Evolutionary conservation across 192 early-diverging fungal species (phyloP), one percentile per base, ranked within the genome.

Genomic region (Chytriomyces confervae): DNA sequence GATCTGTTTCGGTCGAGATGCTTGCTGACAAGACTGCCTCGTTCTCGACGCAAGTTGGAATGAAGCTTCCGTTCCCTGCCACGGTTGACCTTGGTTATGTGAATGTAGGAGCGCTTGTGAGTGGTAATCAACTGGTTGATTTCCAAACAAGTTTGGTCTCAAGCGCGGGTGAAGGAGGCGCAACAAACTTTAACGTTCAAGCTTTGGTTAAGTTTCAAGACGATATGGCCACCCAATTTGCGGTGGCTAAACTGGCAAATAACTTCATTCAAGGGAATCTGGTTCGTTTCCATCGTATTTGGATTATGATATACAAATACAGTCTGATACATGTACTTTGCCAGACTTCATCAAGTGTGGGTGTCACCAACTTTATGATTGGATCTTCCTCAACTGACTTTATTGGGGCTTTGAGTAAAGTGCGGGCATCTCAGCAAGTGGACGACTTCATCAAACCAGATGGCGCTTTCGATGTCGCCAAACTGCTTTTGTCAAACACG

Each of bases 41-140:
- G n/a, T 57, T 70, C 43, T n/a, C 51, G 43, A 75, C 74, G 9
- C 62, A 50, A 16, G 64, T 75, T 13, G 51, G 43, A 16, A 9
- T 82, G n/a, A 66, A 48, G 61, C 46, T 69, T 45, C 72, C 81
- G 18, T 75, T 82, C 60, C 64, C 63, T 0, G 18, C 78, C 60
- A 36, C 63, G 8, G 48, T 66, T 27, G 20, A 45, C 46, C 65
- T 82, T 45, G 77, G 77, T 0, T 82, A 75, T 76, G 57, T 82
- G 20, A 60, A 75, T 51, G 69, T 75, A 27, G 61, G 11, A 23
- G 61, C 68, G 20, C 66, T 66, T 50, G 61, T 77, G 45, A n/a
- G 16, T 57, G 53, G 61, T 93, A 88, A 81, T 83, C 81, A 62
- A 93, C 68, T 50, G 24, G 11, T 45, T 10, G n/a, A 47, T 16